phyloP scores from a whole-genome alignment of 2,329 filamentous ascomycete species.

The Cercospora sp. region DNA sequence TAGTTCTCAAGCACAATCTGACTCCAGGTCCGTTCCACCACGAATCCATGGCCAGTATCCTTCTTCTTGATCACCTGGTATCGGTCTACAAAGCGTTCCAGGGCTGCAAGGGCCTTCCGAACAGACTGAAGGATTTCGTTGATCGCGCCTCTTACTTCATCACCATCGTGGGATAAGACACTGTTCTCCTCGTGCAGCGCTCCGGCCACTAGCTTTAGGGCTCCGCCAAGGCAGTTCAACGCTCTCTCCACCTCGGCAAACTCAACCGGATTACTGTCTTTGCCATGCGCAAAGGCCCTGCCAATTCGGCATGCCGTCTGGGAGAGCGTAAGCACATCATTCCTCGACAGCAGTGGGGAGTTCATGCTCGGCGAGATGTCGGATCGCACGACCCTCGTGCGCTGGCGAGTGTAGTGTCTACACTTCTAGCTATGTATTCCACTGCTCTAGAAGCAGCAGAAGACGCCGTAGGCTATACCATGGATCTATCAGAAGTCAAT shows the following conservation, averaged over 20 bases:
- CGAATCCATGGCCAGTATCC: conserved; percentile 42
- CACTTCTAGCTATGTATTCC: background rate
- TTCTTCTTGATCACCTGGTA: conserved; percentile 49
- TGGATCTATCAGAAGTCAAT: background rate
- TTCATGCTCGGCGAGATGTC: conserved; percentile 25
- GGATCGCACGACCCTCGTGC: background rate
- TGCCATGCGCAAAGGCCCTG: conserved; percentile 46
- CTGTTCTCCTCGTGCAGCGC: conserved; percentile 42
- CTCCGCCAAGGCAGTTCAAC: conserved; percentile 45
- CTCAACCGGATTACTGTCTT: conserved; percentile 43
- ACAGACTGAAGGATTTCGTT: conserved; percentile 44
- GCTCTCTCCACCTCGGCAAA: conserved; percentile 48
- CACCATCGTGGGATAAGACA: conserved; percentile 40
- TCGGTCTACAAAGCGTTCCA: conserved; percentile 48
- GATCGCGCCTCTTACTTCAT: conserved; percentile 42
- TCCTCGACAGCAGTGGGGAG: conserved; percentile 34
- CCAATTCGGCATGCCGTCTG: conserved; percentile 50
- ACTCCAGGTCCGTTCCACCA: conserved; percentile 48
- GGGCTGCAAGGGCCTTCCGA: conserved; percentile 43
- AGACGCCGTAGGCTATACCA: background rate
- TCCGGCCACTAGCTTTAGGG: conserved; percentile 49
- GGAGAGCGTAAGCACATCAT: conserved; percentile 50
- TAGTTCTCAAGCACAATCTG: conserved; percentile 45
- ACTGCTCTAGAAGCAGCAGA: background rate
- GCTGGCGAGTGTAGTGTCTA: background rate